Conservation (phyloP, 345 rosid species). For the Noccaea bulbosa region DNA sequence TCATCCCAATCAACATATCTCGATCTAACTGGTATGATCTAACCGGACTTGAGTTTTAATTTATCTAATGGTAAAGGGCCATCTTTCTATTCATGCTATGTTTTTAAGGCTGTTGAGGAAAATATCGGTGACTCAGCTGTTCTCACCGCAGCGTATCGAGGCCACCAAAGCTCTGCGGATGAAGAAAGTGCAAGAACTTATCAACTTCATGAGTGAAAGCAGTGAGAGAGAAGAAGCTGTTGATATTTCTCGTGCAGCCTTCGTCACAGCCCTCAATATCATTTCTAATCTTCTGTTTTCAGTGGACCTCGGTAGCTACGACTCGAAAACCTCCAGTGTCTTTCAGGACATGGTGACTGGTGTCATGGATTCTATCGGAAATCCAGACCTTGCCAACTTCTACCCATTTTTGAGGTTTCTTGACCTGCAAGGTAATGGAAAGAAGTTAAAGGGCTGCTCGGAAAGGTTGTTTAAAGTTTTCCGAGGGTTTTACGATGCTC, state of each 20-base stretch:
- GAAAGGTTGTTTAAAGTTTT: slow-evolving; percentile 29
- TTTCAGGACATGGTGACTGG: slow-evolving; percentile 26
- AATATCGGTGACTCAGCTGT: slow-evolving; percentile 25
- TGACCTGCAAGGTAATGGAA: slow-evolving; percentile 40
- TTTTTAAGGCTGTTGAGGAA: slow-evolving; percentile 32
- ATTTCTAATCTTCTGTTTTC: slow-evolving; percentile 38
- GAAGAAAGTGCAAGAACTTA: slow-evolving; percentile 40
- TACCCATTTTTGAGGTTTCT: slow-evolving; percentile 37
- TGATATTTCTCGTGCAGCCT: slow-evolving; percentile 38
- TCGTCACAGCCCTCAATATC: slow-evolving; percentile 39
- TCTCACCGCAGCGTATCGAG: slow-evolving; percentile 36
- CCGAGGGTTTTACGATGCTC: slow-evolving; percentile 30
- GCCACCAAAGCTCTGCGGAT: slow-evolving; percentile 27
- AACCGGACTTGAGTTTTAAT: not conserved
- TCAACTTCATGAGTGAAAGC: slow-evolving; percentile 25
- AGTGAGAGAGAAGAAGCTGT: slow-evolving; percentile 39
- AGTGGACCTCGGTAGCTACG: slow-evolving; percentile 29
- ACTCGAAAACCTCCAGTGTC: slow-evolving; percentile 8
- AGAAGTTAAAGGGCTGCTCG: slow-evolving; percentile 14
- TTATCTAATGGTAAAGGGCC: not conserved
- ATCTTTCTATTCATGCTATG: not conserved
- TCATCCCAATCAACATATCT: not conserved
- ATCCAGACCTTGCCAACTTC: slow-evolving; percentile 32
- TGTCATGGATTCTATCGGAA: slow-evolving; percentile 27
- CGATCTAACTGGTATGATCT: not conserved